These are phyloP conservation scores for Coemansia sp. DNA, from an alignment of 192 early-diverging fungal species.

Conservation along the genomic window DNA sequence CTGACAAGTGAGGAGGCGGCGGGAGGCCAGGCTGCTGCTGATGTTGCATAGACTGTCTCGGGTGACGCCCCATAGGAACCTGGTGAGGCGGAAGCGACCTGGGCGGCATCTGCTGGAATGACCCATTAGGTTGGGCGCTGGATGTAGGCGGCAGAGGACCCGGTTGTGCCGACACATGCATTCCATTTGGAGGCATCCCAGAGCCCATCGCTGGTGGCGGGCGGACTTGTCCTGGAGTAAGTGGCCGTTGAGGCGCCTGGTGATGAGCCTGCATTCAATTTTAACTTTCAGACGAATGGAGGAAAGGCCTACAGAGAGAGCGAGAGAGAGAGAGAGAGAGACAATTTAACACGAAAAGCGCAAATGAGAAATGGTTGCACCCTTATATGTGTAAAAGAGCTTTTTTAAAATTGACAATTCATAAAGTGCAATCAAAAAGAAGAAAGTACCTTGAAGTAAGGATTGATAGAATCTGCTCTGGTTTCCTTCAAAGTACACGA, in stretches of 20 bases:
- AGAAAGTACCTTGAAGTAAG: background rate
- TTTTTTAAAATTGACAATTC: background rate
- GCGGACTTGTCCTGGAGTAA: slow-evolving; percentile 36
- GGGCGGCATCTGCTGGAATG: slow-evolving; percentile 29
- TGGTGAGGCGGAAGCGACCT: slow-evolving; percentile 24
- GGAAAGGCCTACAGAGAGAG: background rate
- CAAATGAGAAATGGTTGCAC: background rate
- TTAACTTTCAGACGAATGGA: background rate
- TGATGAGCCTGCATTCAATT: slow-evolving; percentile 44
- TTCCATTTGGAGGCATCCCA: slow-evolving; percentile 40
- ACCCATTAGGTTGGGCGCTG: slow-evolving; percentile 30
- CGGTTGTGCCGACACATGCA: slow-evolving; percentile 33
- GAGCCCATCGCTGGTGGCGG: slow-evolving; percentile 30
- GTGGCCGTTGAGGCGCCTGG: slow-evolving; percentile 42
- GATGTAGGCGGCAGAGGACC: slow-evolving; percentile 21
- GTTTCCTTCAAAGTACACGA: background rate
- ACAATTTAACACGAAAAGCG: background rate
- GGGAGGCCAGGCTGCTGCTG: slow-evolving; percentile 14
- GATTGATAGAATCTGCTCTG: background rate
- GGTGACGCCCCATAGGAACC: slow-evolving; percentile 25
- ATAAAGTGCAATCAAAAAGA: background rate
- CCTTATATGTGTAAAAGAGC: background rate
- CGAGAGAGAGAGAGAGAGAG: too few relatives aligned
- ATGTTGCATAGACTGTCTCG: slow-evolving; percentile 23
- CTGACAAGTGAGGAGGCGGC: slow-evolving; percentile 18